These are phyloP conservation scores for Russula dissimulans DNA, from an alignment of 768 basidiomycete species.

Conservation along the genomic window DNA sequence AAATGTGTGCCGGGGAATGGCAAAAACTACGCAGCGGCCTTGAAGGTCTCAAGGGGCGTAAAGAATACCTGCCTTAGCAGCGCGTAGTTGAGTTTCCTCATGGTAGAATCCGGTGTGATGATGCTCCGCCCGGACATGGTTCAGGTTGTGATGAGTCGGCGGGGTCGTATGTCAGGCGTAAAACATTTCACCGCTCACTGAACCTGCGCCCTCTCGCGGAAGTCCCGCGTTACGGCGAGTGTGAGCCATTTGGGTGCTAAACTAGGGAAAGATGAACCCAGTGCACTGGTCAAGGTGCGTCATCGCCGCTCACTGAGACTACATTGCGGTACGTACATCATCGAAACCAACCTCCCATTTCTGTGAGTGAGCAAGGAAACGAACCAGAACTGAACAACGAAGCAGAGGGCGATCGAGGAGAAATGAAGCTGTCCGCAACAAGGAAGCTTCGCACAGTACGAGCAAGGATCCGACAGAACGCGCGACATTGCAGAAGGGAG, in stretches of 20 bases:
- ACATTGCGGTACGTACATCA: neutral
- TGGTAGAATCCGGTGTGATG: neutral
- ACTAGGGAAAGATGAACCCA: neutral
- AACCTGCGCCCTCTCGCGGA: slow-evolving; percentile 10
- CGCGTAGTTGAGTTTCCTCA: neutral
- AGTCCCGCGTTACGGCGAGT: neutral
- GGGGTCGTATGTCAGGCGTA: neutral
- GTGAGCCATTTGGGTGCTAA: neutral
- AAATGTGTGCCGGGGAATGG: slow-evolving; percentile 4
- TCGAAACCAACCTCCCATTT: neutral
- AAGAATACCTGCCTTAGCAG: neutral
- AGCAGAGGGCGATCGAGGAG: neutral
- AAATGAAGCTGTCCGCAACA: neutral
- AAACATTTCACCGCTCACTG: neutral
- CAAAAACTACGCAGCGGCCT: slow-evolving; percentile 11
- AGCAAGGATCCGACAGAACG: neutral
- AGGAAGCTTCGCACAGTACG: neutral
- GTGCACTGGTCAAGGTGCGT: neutral
- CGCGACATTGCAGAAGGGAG: neutral
- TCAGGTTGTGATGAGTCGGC: neutral
- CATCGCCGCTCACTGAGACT: neutral
- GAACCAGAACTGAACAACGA: neutral
- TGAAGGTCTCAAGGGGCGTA: neutral
- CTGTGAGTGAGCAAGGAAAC: neutral
- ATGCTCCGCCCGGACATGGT: neutral